Percentiles rank a stretch among this genome's conserved stretches.
These are phyloP conservation scores for Podospora sp. DNA, from an alignment of 495 filamentous ascomycete species.

Conservation along the genomic window DNA sequence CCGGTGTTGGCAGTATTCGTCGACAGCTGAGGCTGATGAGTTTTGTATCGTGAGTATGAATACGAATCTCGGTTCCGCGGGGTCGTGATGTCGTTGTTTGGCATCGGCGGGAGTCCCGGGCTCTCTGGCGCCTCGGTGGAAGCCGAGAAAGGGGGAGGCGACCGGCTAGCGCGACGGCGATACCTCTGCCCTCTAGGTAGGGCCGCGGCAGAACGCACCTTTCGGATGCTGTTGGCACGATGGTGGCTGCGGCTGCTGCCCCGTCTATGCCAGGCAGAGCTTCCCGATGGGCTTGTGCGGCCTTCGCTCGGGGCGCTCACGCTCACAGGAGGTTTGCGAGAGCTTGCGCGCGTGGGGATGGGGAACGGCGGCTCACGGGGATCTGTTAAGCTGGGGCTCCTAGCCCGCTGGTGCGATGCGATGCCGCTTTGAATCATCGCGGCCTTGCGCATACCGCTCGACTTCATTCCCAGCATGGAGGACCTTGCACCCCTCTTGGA, in stretches of 20 bases:
- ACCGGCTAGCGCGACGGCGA: constrained; percentile 59
- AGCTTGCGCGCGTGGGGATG: constrained; percentile 86
- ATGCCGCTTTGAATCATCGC: constrained; percentile 80
- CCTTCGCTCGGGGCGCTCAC: constrained; percentile 71
- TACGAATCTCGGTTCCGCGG: constrained; percentile 50
- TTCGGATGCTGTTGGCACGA: constrained; percentile 66
- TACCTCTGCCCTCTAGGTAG: constrained; percentile 56
- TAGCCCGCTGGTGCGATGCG: constrained; percentile 67
- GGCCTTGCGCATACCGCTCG: constrained; percentile 56
- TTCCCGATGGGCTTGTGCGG: constrained; percentile 71
- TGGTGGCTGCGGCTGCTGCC: constrained; percentile 46
- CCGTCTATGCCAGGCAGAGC: constrained; percentile 43
- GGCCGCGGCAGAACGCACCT: constrained; percentile 77
- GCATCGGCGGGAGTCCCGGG: constrained; percentile 71
- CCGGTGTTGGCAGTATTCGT: constrained; percentile 58
- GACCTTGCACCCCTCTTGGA: constrained; percentile 38
- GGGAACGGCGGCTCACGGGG: constrained; percentile 77
- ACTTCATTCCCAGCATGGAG: constrained; percentile 37
- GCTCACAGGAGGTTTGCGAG: constrained; percentile 70
- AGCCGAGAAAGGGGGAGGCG: constrained; percentile 65
- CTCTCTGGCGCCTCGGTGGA: constrained; percentile 70
- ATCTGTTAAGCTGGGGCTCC: constrained; percentile 75
- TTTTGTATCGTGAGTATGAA: constrained; percentile 39
- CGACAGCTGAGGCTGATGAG: constrained; percentile 55
- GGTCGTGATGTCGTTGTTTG: constrained; percentile 69